Conservation (phyloP, 176 grass and related monocot genomes). For the Stipa capillata region DNA sequence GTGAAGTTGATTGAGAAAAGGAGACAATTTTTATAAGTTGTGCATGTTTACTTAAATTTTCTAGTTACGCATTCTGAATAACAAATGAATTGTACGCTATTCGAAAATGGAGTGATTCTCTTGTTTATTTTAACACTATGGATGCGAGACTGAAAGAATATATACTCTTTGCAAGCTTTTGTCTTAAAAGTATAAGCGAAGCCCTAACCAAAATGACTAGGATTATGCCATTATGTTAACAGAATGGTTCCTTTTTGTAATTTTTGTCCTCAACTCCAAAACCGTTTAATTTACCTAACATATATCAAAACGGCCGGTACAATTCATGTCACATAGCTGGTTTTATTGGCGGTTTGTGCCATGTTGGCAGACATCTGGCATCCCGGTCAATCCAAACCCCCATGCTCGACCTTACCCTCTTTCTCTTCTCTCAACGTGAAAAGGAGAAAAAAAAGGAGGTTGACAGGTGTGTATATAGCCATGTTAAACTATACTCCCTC, state of each 20-base stretch:
- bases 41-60: background rate
- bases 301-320: too few relatives aligned
- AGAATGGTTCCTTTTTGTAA: background rate
- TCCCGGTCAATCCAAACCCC: too few relatives aligned
- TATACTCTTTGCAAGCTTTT: background rate
- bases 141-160: background rate
- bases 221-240: background rate
- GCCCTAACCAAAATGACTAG: background rate
- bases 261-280: background rate
- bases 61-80: background rate
- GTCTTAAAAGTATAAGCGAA: background rate
- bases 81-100: background rate
- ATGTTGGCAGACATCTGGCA: background rate
- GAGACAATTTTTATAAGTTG: background rate
- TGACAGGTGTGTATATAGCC: too few relatives aligned
- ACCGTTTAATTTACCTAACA: background rate
- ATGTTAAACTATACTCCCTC: too few relatives aligned
- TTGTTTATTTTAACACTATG: background rate
- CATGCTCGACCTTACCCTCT: too few relatives aligned
- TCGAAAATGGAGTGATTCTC: background rate
- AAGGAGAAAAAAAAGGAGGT: too few relatives aligned
- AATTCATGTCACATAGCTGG: background rate
- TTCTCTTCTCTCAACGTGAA: background rate
- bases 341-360: background rate
- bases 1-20: background rate